phyloP scores from a whole-genome alignment of 805 yeast genomes.

The Candida coleopterorum region DNA sequence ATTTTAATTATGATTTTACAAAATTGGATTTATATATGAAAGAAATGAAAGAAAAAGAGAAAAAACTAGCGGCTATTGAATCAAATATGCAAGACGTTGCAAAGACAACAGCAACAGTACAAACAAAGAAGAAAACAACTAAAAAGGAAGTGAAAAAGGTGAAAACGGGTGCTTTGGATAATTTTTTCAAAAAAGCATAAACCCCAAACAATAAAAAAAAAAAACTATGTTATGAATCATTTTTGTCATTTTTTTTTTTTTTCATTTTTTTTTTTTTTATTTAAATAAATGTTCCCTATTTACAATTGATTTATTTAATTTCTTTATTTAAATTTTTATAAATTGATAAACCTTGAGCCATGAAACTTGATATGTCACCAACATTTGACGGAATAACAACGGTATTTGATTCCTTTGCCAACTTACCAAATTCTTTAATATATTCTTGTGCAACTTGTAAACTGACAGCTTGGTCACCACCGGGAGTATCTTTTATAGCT shows the following conservation, averaged over 20 bases:
- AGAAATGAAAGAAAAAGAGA: conserved; percentile 15
- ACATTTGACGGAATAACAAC: conserved; percentile 72
- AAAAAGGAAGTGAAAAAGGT: conserved; percentile 36
- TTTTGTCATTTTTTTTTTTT: no score
- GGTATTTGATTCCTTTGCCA: conserved; percentile 79
- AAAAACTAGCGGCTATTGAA: conserved; percentile 22
- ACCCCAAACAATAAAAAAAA: no score
- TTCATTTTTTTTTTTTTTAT: no score
- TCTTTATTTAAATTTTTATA: conserved; percentile 46
- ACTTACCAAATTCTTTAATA: conserved; percentile 73
- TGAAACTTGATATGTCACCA: conserved; percentile 68
- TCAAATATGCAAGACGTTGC: conserved; percentile 21
- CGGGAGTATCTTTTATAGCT: conserved; percentile 64
- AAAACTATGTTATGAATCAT: no score
- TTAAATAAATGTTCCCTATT: neutral
- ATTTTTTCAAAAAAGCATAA: conserved; percentile 44
- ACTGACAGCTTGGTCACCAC: conserved; percentile 71
- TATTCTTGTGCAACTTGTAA: conserved; percentile 81
- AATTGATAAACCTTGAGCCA: conserved; percentile 74
- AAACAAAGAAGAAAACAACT: conserved; percentile 15
- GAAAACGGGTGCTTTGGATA: conserved; percentile 65
- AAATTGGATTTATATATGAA: conserved; percentile 16
- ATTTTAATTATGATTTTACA: conserved; percentile 17
- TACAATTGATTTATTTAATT: neutral
- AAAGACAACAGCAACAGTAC: conserved; percentile 18